Conservation (phyloP, 192 early-diverging fungal genomes). For the Chytriomyces hyalinus region DNA sequence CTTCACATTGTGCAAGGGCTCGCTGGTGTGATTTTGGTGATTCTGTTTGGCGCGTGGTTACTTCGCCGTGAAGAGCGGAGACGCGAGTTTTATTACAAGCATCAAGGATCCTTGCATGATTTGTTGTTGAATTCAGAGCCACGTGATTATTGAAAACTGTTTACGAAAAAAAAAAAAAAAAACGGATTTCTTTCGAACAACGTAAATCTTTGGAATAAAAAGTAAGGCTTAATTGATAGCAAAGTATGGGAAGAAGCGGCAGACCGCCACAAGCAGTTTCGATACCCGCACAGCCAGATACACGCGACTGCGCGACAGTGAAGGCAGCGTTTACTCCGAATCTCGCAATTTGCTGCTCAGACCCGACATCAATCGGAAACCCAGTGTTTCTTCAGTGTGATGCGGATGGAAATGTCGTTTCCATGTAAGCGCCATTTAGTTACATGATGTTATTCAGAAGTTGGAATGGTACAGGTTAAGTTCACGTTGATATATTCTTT, state of each 20-base stretch:
- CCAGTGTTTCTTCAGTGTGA: not conserved
- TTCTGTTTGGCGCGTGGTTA: not conserved
- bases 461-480: too few relatives aligned
- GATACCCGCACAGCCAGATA: not conserved
- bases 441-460: not conserved
- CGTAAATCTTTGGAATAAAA: not conserved
- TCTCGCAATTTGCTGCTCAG: not conserved
- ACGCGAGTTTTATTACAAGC: not conserved
- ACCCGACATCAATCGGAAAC: not conserved
- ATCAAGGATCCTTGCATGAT: not conserved
- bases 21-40: not conserved
- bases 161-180: not conserved
- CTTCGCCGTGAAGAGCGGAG: not conserved
- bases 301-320: not conserved
- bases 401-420: not conserved
- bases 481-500: too few relatives aligned
- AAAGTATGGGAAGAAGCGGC: not conserved
- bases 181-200: not conserved
- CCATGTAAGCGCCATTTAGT: not conserved
- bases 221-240: not conserved
- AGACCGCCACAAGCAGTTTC: not conserved
- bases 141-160: not conserved
- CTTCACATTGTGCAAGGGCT: not conserved
- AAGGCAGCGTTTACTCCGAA: not conserved
- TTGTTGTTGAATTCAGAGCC: not conserved